Percentiles rank a stretch among this genome's conserved stretches.
phyloP scores from a whole-genome alignment of 345 rosid species.

The Clarkia xantiana region DNA sequence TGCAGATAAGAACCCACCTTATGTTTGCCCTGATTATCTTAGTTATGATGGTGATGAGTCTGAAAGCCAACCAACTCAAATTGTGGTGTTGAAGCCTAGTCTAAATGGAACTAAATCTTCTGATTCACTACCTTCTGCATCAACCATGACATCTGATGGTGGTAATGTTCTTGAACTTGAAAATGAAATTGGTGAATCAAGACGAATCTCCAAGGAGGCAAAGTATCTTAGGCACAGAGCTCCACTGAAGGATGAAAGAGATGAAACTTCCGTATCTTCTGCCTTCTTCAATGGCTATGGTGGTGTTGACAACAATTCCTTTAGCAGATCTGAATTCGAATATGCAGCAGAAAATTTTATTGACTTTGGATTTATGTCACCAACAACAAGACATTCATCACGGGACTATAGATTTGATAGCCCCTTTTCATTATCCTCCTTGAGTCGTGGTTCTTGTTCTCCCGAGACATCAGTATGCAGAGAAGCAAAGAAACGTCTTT shows the following conservation, averaged over 20 bases:
- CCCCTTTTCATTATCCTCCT: constrained; percentile 54
- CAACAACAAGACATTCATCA: too few species aligned
- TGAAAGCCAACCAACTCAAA: constrained; percentile 56
- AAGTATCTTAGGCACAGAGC: too few species aligned
- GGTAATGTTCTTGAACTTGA: too few species aligned
- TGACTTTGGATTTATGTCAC: too few species aligned
- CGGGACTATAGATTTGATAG: constrained; percentile 56
- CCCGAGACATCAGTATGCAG: constrained; percentile 50
- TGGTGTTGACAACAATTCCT: too few species aligned
- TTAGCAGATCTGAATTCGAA: constrained; percentile 38
- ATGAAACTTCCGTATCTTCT: too few species aligned
- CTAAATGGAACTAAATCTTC: constrained; percentile 32
- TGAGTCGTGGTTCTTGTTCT: constrained; percentile 53
- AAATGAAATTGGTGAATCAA: constrained; percentile 31
- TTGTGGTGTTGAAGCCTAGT: constrained; percentile 87
- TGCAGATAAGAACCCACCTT: constrained; percentile 13
- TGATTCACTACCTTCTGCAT: constrained; percentile 10
- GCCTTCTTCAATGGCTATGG: too few species aligned
- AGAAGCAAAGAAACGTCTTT: constrained; percentile 47
- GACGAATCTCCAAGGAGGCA: too few species aligned
- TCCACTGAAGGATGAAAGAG: too few species aligned
- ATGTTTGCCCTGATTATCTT: constrained; percentile 5
- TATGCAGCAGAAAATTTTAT: constrained; percentile 31
- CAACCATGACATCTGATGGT: constrained; percentile 4
- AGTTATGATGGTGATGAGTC: constrained; percentile 28